phyloP scores from a whole-genome alignment of 768 basidiomycete species.

The Suillus subaureus region DNA sequence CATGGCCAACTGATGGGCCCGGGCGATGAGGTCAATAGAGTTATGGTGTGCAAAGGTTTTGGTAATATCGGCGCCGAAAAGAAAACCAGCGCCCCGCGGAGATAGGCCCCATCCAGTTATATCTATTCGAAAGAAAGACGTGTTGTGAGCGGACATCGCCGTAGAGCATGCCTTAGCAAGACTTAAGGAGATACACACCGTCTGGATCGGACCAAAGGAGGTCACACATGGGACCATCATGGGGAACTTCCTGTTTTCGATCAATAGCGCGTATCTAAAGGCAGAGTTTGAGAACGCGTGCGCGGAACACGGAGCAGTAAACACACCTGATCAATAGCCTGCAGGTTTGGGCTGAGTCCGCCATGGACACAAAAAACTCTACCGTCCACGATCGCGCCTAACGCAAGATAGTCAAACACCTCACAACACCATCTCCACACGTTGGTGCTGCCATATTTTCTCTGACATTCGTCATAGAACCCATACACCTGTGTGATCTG shows the following conservation, averaged over 20 bases:
- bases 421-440: slow-evolving; percentile 99
- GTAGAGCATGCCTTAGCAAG: slow-evolving; percentile 2
- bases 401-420: slow-evolving; percentile 94
- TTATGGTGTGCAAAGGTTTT: slow-evolving; percentile 90
- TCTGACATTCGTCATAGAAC: slow-evolving; percentile 94
- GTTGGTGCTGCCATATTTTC: slow-evolving; percentile 91
- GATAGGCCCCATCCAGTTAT: slow-evolving; percentile 96
- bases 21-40: slow-evolving; percentile 90
- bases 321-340: slow-evolving; percentile 83
- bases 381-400: slow-evolving; percentile 96
- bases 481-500: slow-evolving; percentile 98
- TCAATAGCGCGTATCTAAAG: slow-evolving; percentile 89
- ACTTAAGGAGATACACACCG: slow-evolving; percentile 49
- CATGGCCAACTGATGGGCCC: slow-evolving; percentile 98
- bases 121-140: slow-evolving; percentile 52
- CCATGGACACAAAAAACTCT: slow-evolving; percentile 98
- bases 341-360: slow-evolving; percentile 87
- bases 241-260: slow-evolving; percentile 95
- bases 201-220: slow-evolving; percentile 99
- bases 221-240: slow-evolving; percentile 99
- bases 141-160: slow-evolving; percentile 15
- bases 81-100: slow-evolving; percentile 95
- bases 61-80: slow-evolving; percentile 92
- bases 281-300: slow-evolving; percentile 10
- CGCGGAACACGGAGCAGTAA: slow-evolving; percentile 19